phyloP scores from a whole-genome alignment of 106 monocot genomes.

The Phalaenopsis aphrodite region DNA sequence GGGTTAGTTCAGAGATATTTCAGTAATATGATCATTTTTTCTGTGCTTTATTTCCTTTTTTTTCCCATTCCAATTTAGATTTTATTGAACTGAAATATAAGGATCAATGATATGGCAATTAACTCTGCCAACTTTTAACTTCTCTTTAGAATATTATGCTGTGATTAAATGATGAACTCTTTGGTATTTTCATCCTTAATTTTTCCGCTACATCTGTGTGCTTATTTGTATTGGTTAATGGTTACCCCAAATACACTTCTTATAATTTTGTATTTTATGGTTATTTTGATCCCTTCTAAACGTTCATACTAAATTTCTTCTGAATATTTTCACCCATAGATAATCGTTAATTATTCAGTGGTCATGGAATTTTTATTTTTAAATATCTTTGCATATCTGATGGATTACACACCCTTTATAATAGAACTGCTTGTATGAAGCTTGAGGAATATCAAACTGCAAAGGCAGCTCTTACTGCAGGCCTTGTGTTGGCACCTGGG shows the following conservation, averaged over 20 bases:
- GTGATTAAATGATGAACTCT: neutral
- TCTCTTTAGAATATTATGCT: neutral
- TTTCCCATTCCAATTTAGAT: neutral
- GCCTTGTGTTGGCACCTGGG: conserved; percentile 39
- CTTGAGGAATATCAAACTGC: conserved; percentile 94
- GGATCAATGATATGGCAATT: neutral
- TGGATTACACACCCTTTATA: neutral
- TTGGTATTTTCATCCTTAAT: neutral
- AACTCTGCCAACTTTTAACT: neutral
- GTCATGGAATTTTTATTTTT: neutral
- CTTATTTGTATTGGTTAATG: neutral
- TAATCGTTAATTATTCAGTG: neutral
- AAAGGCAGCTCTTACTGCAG: conserved; percentile 67
- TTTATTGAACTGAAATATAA: neutral
- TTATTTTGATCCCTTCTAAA: neutral
- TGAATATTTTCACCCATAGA: neutral
- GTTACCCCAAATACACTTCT: neutral
- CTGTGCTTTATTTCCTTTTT: neutral
- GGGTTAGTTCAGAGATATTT: conserved; percentile 41
- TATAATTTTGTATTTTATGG: neutral
- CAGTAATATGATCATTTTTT: neutral
- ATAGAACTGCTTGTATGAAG: conserved; percentile 77
- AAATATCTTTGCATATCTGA: conserved; percentile 1
- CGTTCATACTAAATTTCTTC: neutral
- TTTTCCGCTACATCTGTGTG: neutral